These are phyloP conservation scores for Apiospora marii DNA, from an alignment of 2,329 filamentous ascomycete species.

Conservation along the genomic window DNA sequence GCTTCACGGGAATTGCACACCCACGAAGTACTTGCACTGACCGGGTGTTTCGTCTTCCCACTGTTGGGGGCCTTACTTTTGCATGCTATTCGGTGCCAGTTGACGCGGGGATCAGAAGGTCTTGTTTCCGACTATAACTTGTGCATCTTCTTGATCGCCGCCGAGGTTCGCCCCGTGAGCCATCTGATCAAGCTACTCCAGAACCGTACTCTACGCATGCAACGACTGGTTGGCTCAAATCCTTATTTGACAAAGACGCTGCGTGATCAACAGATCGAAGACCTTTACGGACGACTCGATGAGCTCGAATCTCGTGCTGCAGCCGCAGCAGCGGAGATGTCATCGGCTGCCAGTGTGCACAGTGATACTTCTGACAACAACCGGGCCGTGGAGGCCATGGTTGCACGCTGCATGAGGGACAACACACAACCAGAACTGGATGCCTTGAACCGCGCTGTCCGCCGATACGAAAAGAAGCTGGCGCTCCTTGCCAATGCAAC, in stretches of 20 bases:
- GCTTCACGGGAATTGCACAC: conserved; percentile 71
- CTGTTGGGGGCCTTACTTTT: conserved; percentile 82
- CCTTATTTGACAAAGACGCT: conserved; percentile 50
- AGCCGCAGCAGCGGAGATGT: conserved; percentile 39
- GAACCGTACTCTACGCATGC: conserved; percentile 80
- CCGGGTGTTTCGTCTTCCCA: conserved; percentile 82
- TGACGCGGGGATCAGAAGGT: conserved; percentile 84
- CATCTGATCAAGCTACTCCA: conserved; percentile 85
- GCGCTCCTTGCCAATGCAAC: conserved; percentile 78
- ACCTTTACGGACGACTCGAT: conserved; percentile 71
- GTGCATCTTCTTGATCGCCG: conserved; percentile 86
- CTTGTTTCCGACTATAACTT: conserved; percentile 93
- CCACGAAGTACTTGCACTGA: conserved; percentile 78
- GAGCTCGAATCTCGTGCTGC: conserved; percentile 69
- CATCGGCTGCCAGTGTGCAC: conserved; percentile 35
- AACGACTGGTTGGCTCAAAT: conserved; percentile 71
- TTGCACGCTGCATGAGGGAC: conserved; percentile 36
- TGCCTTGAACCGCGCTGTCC: conserved; percentile 84
- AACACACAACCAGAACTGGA: conserved; percentile 62
- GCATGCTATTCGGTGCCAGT: conserved; percentile 79
- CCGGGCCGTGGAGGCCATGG: conserved; percentile 24
- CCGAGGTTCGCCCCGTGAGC: conserved; percentile 83
- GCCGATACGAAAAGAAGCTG: conserved; percentile 90
- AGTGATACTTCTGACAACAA: conserved; percentile 34
- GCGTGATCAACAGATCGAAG: conserved; percentile 55